Evolutionary conservation across 805 yeast species (phyloP).

Genomic region (Zygosaccharomyces gambellarensis): DNA sequence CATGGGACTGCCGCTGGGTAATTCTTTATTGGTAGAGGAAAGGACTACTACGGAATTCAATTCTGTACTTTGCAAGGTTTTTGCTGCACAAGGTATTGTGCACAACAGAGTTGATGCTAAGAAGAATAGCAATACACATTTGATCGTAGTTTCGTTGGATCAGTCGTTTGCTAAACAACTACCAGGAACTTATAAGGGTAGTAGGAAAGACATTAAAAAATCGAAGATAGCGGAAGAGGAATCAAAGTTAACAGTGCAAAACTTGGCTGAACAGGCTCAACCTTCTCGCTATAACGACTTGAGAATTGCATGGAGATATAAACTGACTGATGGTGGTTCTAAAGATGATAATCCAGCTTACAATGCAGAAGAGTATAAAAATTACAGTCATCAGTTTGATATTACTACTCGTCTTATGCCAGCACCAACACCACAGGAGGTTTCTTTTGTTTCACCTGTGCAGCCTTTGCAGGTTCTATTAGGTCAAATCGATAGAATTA

Average conservation of each 20-base stretch:
- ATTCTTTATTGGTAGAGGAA: constrained; percentile 68
- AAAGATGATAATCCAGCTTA: constrained; percentile 9
- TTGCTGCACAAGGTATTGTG: constrained; percentile 70
- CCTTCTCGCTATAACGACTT: constrained; percentile 42
- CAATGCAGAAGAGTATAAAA: constrained; percentile 39
- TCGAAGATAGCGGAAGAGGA: constrained; percentile 53
- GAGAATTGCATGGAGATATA: constrained; percentile 94
- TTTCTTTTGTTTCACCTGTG: constrained; percentile 48
- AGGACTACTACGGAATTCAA: constrained; percentile 85
- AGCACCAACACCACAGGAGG: constrained; percentile 56
- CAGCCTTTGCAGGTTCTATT: constrained; percentile 28
- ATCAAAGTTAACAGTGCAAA: constrained; percentile 62
- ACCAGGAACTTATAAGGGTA: constrained; percentile 74
- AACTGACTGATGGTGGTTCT: constrained; percentile 40
- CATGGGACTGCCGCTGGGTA: constrained; percentile 80
- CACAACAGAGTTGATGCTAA: constrained; percentile 47
- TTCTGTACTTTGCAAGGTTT: constrained; percentile 60
- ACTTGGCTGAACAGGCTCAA: constrained; percentile 42
- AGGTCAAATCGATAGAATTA: constrained; percentile 42
- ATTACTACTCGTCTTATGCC: constrained; percentile 68
- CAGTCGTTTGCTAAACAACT: constrained; percentile 59
- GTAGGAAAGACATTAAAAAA: constrained; percentile 60
- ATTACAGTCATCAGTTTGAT: constrained; percentile 67
- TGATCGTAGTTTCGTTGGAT: constrained; percentile 57
- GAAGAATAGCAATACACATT: constrained; percentile 46